Evolutionary conservation across 2,329 filamentous ascomycete genomes (phyloP).

Genomic region (Lithohypha guttulata): DNA sequence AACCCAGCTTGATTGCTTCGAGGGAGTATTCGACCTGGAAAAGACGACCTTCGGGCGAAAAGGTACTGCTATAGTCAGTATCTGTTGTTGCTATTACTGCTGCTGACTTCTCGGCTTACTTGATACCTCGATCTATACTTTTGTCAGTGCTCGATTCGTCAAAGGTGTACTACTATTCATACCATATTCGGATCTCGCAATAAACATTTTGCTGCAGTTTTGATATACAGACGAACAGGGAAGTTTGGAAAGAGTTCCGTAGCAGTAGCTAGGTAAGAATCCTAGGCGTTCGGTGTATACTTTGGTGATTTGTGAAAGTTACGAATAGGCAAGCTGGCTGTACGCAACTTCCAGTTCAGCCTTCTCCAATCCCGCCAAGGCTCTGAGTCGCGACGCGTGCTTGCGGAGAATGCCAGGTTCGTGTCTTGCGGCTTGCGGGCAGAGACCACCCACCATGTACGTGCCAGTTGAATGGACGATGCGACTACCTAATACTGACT

Average conservation of each 20-base stretch:
- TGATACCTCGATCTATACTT: background rate
- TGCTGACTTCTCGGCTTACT: background rate
- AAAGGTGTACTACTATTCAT: slow-evolving; percentile 31
- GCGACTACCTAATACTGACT: too few relatives aligned
- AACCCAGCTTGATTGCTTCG: slow-evolving; percentile 98
- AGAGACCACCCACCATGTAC: background rate
- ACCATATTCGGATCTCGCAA: slow-evolving; percentile 99
- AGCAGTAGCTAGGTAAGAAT: background rate
- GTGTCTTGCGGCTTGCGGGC: background rate
- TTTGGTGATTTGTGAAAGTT: slow-evolving; percentile 7
- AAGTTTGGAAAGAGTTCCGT: too few relatives aligned
- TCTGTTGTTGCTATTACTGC: slow-evolving; percentile 27
- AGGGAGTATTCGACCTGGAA: slow-evolving; percentile 99
- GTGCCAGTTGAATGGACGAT: too few relatives aligned
- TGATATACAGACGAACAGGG: background rate
- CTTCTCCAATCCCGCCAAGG: background rate
- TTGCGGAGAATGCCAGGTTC: background rate
- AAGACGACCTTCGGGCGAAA: slow-evolving; percentile 97
- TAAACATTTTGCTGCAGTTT: slow-evolving; percentile 82
- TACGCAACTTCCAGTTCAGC: slow-evolving; percentile 2
- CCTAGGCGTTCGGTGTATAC: slow-evolving; percentile 30
- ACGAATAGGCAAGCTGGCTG: background rate
- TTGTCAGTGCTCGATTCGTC: background rate
- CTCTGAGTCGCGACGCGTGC: slow-evolving; percentile 4
- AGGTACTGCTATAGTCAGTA: slow-evolving; percentile 72